Evolutionary conservation across 805 yeast species (phyloP), one percentile per base, ranked within the genome.

Genomic region (Metschnikowia sp.): DNA sequence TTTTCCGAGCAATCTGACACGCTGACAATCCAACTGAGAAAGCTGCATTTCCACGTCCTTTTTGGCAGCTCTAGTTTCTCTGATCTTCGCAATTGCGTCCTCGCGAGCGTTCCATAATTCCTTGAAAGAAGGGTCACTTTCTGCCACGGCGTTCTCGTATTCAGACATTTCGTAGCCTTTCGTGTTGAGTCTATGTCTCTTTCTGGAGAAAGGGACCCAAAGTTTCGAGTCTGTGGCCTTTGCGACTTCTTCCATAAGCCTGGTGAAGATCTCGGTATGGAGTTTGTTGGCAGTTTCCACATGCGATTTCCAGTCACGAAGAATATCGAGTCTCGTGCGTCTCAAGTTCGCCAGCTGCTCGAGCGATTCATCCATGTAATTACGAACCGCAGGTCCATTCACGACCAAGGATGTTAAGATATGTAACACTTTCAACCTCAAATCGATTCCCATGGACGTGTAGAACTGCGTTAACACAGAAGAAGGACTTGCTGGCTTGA

Each of bases 1-100:
- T 49, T 82, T 77, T 2, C 99, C 99, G 28, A 94, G 69, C 30
- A 81, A 74, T 45, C 79, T 78, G 40, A 90, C 75, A 48, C 98
- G 69, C 61, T 89, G 96, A 50, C 84, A 75, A 58, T 91, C 96
- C 41, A 81, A 68, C 55, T 84, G 89, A 39, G 76, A 76, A 22
- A 94, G 69, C 48, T 79, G 73, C 50, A 71, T 75, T 56, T 88
- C 96, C 13, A 82, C 66, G 33, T 74, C 72, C 36, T 70, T 69
- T 60, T 80, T 82, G 40, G 76, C 74, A 5, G 62, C 60, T 45
- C 79, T 75, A 29, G 79, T 60, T 33, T 74, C 76, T 36, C 78
- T 79, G 18, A 79, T 69, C 38, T 64, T 66, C 11, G 59, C 50
- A 33, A 76, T 53, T 3, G 61, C 61, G 3, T 69, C 75, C 7